Base-by-base conservation (phyloP, 2,329 filamentous ascomycete species). In the Trichoderma hamatum region DNA sequence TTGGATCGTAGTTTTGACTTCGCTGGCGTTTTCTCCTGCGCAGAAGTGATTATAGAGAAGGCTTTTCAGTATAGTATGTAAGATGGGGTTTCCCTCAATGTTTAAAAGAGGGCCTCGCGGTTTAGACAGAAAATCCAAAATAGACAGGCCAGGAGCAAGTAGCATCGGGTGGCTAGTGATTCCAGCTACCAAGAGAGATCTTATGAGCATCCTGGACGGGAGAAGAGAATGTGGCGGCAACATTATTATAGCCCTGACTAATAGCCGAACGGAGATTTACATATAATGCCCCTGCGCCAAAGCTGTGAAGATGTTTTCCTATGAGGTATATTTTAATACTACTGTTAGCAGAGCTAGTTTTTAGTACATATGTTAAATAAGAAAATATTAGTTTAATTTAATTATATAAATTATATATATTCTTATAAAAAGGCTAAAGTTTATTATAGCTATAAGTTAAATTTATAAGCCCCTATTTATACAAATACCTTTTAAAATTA, bases 11-110 rank as follows among this genome's bases (percentile, higher is more conserved):
- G 74, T 74, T n/a, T 78, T 77, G 0, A 86, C 83, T 75, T 87
- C 83, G 0, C 76, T 74, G 14, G 78, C 76, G 30, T 81, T 84
- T 73, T 84, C 83, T 1, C 86, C 86, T 0, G 84, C 83, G 71
- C 86, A 88, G 76, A 88, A 88, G 67, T 88, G 86, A 46, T 85
- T 84, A 73, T 78, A 83, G 4, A 84, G 85, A 0, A 85, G 86
- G 69, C 82, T 79, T 73, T 84, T 84, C 28, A 69, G 5, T 19
- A 58, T 54, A 28, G 21, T 36, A 36, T 60, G 49, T 9, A 64
- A 28, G 16, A 67, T 5, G 10, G 36, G 55, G 6, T 67, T 67
- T 28, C 26, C 61, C 7, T 52, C 30, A 21, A 67, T 32, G 21
- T 52, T 67, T 2, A 60, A 67, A 5, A 67, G 11, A n/a, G n/a